phyloP scores from a whole-genome alignment of 129 eudicot species.

The Artemisia annua region DNA sequence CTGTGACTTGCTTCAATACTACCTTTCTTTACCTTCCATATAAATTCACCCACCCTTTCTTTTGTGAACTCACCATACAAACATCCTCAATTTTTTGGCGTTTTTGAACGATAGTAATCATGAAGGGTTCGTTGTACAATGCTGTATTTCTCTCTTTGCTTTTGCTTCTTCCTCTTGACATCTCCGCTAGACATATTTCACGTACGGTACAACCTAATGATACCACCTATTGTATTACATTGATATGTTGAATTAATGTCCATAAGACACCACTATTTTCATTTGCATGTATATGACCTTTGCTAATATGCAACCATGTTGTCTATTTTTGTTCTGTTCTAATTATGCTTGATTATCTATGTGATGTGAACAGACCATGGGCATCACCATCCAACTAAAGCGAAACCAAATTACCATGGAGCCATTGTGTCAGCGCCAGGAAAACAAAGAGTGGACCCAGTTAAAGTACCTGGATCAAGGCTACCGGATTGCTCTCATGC shows the following conservation, averaged over 20 bases:
- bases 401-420: slow-evolving; percentile 25
- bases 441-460: slow-evolving; percentile 49
- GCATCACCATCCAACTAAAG: slow-evolving; percentile 36
- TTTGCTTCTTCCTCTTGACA: slow-evolving; percentile 45
- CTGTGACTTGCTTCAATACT: slow-evolving; percentile 94
- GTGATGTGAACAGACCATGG: slow-evolving; percentile 38
- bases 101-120: slow-evolving; percentile 8
- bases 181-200: slow-evolving; percentile 55
- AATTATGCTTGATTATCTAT: neutral
- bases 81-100: neutral
- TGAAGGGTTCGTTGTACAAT: slow-evolving; percentile 32
- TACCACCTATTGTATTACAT: neutral
- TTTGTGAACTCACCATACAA: slow-evolving; percentile 21
- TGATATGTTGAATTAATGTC: no score
- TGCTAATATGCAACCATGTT: no score
- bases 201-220: slow-evolving; percentile 37
- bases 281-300: no score
- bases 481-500: slow-evolving; percentile 96
- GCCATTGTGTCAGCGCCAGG: slow-evolving; percentile 5
- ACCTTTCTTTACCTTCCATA: slow-evolving; percentile 29
- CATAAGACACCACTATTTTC: no score
- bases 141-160: slow-evolving; percentile 35
- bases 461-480: slow-evolving; percentile 74
- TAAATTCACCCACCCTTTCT: slow-evolving; percentile 16
- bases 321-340: neutral